A percentile compares a stretch with the other conserved stretches of the same genome.
phyloP scores from a whole-genome alignment of 129 eudicot genomes.

The carrot (Daucus carota) region DNA sequence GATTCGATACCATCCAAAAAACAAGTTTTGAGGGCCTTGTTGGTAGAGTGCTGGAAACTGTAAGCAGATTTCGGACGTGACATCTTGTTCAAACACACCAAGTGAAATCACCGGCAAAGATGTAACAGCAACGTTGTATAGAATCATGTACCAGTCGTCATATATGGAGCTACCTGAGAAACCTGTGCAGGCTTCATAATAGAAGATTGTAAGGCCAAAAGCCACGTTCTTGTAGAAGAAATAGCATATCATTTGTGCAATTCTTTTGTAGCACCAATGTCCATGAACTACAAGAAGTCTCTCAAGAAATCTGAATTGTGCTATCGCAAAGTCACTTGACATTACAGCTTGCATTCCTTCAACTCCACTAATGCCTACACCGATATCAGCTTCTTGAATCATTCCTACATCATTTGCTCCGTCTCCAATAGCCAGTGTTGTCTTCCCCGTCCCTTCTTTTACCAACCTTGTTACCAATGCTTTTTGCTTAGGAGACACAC shows the following conservation, averaged over 20 bases:
- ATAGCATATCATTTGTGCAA: conserved; percentile 57
- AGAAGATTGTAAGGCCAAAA: conserved; percentile 67
- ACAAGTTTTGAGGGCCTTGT: conserved; percentile 56
- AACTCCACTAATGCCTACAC: conserved; percentile 71
- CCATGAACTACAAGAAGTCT: conserved; percentile 66
- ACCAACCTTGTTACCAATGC: conserved; percentile 62
- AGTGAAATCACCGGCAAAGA: conserved; percentile 66
- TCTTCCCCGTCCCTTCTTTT: conserved; percentile 47
- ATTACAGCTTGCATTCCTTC: conserved; percentile 93
- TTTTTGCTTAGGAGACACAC: conserved; percentile 66
- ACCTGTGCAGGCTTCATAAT: conserved; percentile 44
- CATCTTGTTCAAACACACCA: conserved; percentile 72
- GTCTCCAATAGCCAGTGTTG: conserved; percentile 67
- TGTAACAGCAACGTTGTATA: conserved; percentile 56
- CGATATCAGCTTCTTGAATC: conserved; percentile 84
- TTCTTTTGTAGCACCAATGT: conserved; percentile 79
- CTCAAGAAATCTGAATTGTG: conserved; percentile 63
- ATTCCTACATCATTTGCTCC: conserved; percentile 85
- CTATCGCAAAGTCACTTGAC: conserved; percentile 66
- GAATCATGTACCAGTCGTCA: conserved; percentile 69
- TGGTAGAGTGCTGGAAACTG: conserved; percentile 71
- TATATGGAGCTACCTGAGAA: conserved; percentile 61
- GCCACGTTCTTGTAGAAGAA: conserved; percentile 70
- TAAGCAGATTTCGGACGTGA: conserved; percentile 53
- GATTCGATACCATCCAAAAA: conserved; percentile 61